Conservation (phyloP, 208 protist species). For the Acanthamoeba triangularis region DNA sequence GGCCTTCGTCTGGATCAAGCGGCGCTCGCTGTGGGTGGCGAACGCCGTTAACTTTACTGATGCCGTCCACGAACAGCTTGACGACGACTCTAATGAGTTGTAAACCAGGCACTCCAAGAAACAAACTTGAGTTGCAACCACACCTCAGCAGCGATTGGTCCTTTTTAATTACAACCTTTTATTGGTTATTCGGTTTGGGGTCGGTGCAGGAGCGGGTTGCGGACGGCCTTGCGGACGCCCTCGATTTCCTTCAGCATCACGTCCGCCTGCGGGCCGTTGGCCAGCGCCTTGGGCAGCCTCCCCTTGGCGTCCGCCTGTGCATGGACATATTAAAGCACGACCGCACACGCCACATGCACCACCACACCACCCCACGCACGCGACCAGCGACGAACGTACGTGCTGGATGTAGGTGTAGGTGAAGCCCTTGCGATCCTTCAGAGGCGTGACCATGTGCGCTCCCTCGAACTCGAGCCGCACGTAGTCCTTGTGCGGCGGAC, state of each 20-base stretch:
- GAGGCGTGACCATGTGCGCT: conserved; percentile 23
- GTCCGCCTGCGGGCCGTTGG: conserved; percentile 62
- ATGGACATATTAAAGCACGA: not conserved
- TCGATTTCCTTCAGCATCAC: conserved; percentile 66
- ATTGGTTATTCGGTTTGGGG: too few relatives aligned
- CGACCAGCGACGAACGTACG: not conserved
- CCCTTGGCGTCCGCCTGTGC: conserved; percentile 26
- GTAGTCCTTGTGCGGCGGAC: conserved; percentile 52
- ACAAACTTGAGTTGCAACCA: too few relatives aligned
- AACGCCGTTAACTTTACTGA: too few relatives aligned
- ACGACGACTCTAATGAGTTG: too few relatives aligned
- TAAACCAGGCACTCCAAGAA: too few relatives aligned
- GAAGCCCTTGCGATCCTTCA: not conserved
- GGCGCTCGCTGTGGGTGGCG: not conserved
- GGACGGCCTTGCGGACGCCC: conserved; percentile 54
- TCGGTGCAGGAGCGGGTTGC: not conserved
- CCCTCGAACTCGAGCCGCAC: conserved; percentile 34
- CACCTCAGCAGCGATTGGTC: too few relatives aligned
- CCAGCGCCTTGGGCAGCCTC: conserved; percentile 6
- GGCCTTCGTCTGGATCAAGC: not conserved
- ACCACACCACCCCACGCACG: too few relatives aligned
- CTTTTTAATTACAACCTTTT: too few relatives aligned
- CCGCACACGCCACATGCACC: not conserved
- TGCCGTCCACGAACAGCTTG: too few relatives aligned
- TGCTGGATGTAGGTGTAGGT: conserved; percentile 64